Percentiles rank a stretch among this genome's conserved stretches.
phyloP scores from a whole-genome alignment of 2,329 filamentous ascomycete genomes.

The Tolypocladium paradoxum region DNA sequence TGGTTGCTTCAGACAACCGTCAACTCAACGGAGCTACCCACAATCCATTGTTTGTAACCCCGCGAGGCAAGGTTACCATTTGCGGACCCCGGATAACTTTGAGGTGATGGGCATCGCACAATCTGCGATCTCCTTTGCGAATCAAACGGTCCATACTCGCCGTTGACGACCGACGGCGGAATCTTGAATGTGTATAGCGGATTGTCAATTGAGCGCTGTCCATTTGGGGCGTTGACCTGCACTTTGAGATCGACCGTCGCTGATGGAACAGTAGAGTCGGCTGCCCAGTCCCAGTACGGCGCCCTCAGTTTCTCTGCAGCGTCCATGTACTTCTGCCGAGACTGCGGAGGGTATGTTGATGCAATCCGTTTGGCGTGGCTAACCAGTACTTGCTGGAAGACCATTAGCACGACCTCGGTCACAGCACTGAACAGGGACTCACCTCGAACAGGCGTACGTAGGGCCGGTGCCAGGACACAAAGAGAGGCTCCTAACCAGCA shows the following conservation, averaged over 20 bases:
- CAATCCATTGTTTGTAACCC: constrained; percentile 29
- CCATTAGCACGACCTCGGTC: not conserved
- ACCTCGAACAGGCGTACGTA: constrained; percentile 45
- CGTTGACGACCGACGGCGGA: constrained; percentile 25
- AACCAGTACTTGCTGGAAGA: constrained; percentile 36
- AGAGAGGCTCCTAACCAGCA: constrained; percentile 31
- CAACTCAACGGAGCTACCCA: constrained; percentile 14
- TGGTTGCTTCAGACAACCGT: not conserved
- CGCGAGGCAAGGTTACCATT: constrained; percentile 20
- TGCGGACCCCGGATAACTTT: constrained; percentile 27
- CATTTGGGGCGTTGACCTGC: constrained; percentile 29
- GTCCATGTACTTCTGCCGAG: constrained; percentile 24
- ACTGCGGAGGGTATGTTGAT: constrained; percentile 25
- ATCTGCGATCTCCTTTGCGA: constrained; percentile 22
- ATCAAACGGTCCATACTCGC: constrained; percentile 21
- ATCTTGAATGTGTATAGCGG: constrained; percentile 42
- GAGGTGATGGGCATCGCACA: constrained; percentile 25
- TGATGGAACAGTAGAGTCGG: constrained; percentile 27
- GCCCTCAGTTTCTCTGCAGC: constrained; percentile 36
- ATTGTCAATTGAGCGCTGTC: constrained; percentile 31
- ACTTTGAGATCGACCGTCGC: constrained; percentile 23
- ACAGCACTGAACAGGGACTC: constrained; percentile 2
- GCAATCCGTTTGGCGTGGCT: constrained; percentile 35
- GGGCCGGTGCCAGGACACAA: constrained; percentile 46
- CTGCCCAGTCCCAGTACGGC: constrained; percentile 47